Base-by-base conservation (phyloP, 2,329 filamentous ascomycete species). In the Escovopsis sp. region DNA sequence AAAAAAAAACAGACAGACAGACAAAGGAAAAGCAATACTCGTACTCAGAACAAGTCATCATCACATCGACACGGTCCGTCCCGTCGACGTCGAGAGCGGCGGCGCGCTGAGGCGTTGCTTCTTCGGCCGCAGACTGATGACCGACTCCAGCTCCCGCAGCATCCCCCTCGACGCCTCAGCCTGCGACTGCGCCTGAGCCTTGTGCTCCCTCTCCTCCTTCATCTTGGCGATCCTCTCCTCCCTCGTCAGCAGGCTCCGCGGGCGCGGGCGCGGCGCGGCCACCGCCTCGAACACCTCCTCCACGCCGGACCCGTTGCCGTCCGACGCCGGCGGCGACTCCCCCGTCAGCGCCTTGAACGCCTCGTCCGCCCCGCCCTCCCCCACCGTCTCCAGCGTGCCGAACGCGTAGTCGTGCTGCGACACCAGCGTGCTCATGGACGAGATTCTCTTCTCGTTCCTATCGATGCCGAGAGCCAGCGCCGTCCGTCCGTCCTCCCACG, bases 201-300 rank as follows among this genome's bases (percentile, higher is more conserved):
- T 83, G 47, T 75, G 76, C 41, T 78, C 79, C 43, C 89, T 74
- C 36, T 96, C 89, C 56, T 94, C 88, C 52, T 83, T 81, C 68
- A 95, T 87, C 60, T 83, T 89, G 35, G 72, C 70, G 51, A 96
- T 82, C 35, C 91, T 78, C 62, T 98, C 87, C 53, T 94, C 88
- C 53, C 89, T 70, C 1, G 83, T 85, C 49, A 95, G 66, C 41
- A 73, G 69, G 51, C 76, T 82, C 48, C 80, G 72, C 45, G 82
- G 78, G 34, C 80, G 71, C 7, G 76, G 67, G 2, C 88, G 86
- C 32, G 96, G 76, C 0, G 88, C 91, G 61, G 98, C 91, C 47
- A 94, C 96, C 1, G 98, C 75, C 54, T 94, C 84, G 41, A 82
- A 79, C 42, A 76, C 73, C 40, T 84, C 81, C 1, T 67, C 70